Evolutionary conservation across 2,329 filamentous ascomycete genomes (phyloP).

Genomic region (Alternaria gaisen): DNA sequence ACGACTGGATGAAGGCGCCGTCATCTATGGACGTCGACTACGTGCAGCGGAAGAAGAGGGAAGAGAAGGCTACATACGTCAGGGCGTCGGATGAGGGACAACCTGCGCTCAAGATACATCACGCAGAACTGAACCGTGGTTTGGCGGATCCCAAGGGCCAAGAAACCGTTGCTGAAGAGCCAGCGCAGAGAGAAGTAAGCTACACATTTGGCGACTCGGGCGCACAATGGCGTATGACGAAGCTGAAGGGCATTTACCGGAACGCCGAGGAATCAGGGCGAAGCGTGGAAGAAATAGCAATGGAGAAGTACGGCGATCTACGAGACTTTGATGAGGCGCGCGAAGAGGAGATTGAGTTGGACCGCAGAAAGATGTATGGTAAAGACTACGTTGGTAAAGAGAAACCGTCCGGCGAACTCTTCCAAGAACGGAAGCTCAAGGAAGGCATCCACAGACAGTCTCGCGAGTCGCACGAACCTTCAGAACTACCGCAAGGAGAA

Average conservation of each 20-base stretch:
- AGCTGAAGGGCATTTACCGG: conserved; percentile 84
- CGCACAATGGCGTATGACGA: conserved; percentile 96
- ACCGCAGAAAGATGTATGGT: conserved; percentile 83
- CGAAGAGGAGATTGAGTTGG: conserved; percentile 91
- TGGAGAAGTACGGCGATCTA: conserved; percentile 82
- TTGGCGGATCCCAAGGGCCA: conserved; percentile 63
- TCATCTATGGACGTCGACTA: conserved; percentile 86
- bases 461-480: conserved; percentile 34
- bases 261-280: conserved; percentile 76
- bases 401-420: conserved; percentile 87
- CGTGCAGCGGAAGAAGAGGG: conserved; percentile 68
- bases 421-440: conserved; percentile 75
- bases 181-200: conserved; percentile 69
- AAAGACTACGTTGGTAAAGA: conserved; percentile 84
- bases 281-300: conserved; percentile 81
- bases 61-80: conserved; percentile 54
- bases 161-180: conserved; percentile 51
- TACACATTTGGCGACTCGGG: conserved; percentile 92
- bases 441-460: conserved; percentile 59
- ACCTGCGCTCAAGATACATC: conserved; percentile 76
- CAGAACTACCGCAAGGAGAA: conserved; percentile 61
- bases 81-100: conserved; percentile 62
- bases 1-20: conserved; percentile 94
- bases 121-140: conserved; percentile 81
- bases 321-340: conserved; percentile 89